Evolutionary conservation across 352 stramenopile species (phyloP), one percentile per base, ranked within the genome.

Genomic region (Phytopythium boreale): DNA sequence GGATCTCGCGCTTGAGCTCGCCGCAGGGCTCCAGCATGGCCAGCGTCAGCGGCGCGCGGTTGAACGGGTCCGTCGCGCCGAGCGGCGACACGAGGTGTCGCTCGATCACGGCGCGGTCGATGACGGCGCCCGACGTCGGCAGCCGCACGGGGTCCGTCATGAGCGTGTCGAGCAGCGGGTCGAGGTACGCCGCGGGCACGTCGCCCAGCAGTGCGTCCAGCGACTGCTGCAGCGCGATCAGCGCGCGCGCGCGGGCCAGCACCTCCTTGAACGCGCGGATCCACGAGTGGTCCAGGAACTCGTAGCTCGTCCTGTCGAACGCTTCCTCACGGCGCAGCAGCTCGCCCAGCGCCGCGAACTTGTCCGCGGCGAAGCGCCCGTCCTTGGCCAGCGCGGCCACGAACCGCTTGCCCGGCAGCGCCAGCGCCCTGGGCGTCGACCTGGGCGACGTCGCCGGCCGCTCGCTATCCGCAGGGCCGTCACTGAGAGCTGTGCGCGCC

Each of bases 121-220:
- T 81, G 60, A 97, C 74, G 66, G 95, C 82, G 20, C 87, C 86
- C 7, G 93, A 98, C 20, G 53, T 46, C 8, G 93, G 93, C 12
- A 99, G 79, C 11, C 85, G 70, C 17, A 98, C 92, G n/a, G 96
- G 96, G 79, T 98, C 92, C 22, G 72, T 86, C 96, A 98, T 98
- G 58, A 98, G 87, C n/a, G 89, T 94, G 64, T 68, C 91, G 44
- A 98, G 76, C 47, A 53, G 24, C 47, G 95, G 94, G 66, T 99
- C 96, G 63, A 98, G 64, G 65, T 98, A 99, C 66, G 98, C 92
- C 41, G 98, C 94, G 0, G 96, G 96, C 17, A 96, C 89, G 60
- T 98, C 96, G 41, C 81, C 77, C 20, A 97, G 73, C 47, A 98
- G 76, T 36, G 84, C 90, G 67, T 96, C 86, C 71, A 89, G 84